Evolutionary conservation across 2,329 filamentous ascomycete species (phyloP), one percentile per base, ranked within the genome.

Genomic region (Botrytis medusae): DNA sequence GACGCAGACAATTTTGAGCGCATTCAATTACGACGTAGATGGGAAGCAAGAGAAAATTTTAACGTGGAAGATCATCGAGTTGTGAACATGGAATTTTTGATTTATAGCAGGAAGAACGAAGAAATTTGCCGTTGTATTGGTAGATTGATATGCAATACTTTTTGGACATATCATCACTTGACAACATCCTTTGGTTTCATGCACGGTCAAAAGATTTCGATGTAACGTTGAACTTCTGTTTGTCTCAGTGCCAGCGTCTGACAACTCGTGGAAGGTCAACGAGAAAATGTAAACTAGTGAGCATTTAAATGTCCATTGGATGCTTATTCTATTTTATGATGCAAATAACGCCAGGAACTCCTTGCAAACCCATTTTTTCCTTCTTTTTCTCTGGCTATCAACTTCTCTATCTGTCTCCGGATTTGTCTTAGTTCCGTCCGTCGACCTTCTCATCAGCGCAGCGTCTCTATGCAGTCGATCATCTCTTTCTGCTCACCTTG

Each of bases 151-250:
- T 40, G 25, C 46, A 14, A 57, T 22, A 29, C 29, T 22, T 0
- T 51, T 29, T 42, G 20, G 34, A 20, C 1, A 6, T 12, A 5
- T n/a, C 59, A 40, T 61, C n/a, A 8, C 12, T 16, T 37, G 25
- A 6, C 32, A 25, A n/a, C 8, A 0, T 1, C 34, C 12, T 22
- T n/a, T 2, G 6, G 8, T 61, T 40, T 16, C 22, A n/a, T 4
- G 37, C 7, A 40, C n/a, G 6, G 2, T 16, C 51, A 4, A 0
- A 29, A 29, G 25, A n/a, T 3, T 29, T 18, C 18, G 4, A 16
- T 29, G 2, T 54, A 54, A 14, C n/a, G 14, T 8, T 18, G n/a
- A 54, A 29, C n/a, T 29, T 54, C 6, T 54, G 59, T 61, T 61
- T 1, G 5, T 1, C 34, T 61, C 3, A 25, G 10, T 61, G 34